Evolutionary conservation across 768 basidiomycete species (phyloP).

Genomic region (Inosperma sp.): DNA sequence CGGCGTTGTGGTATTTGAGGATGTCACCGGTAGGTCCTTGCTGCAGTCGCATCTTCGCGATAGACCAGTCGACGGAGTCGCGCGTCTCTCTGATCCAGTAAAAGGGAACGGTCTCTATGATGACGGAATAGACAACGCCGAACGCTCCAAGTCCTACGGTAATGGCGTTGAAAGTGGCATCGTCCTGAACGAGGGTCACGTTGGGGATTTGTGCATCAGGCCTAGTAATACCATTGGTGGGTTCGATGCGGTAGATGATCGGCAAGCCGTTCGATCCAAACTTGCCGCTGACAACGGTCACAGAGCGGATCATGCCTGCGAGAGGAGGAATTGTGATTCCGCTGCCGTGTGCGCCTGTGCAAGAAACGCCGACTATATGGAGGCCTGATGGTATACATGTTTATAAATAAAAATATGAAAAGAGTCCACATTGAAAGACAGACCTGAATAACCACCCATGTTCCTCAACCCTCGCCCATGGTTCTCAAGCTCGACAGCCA

Average conservation of each 20-base stretch:
- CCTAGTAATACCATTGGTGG: conserved; percentile 2
- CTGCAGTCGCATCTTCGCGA: neutral
- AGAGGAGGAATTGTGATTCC: neutral
- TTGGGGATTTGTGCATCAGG: neutral
- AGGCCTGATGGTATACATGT: no score
- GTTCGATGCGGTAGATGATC: conserved; percentile 4
- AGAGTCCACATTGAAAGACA: neutral
- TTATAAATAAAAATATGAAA: no score
- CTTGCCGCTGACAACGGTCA: neutral
- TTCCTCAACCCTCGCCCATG: neutral
- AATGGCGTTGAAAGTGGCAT: neutral
- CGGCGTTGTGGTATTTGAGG: neutral
- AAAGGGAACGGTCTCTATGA: conserved; percentile 4
- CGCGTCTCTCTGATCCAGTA: conserved; percentile 6
- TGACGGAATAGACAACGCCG: conserved; percentile 1
- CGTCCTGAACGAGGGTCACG: conserved; percentile 1
- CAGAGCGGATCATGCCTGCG: neutral
- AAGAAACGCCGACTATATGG: conserved; percentile 5
- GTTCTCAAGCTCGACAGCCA: neutral
- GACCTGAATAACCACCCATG: conserved; percentile 4
- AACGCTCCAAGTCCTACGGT: conserved; percentile 4
- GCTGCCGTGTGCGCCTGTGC: conserved; percentile 5
- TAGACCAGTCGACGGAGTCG: neutral
- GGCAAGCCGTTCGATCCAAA: conserved; percentile 1
- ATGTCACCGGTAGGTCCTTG: neutral